Conservation (phyloP, 495 filamentous ascomycete genomes). For the Cudoniella acicularis region DNA sequence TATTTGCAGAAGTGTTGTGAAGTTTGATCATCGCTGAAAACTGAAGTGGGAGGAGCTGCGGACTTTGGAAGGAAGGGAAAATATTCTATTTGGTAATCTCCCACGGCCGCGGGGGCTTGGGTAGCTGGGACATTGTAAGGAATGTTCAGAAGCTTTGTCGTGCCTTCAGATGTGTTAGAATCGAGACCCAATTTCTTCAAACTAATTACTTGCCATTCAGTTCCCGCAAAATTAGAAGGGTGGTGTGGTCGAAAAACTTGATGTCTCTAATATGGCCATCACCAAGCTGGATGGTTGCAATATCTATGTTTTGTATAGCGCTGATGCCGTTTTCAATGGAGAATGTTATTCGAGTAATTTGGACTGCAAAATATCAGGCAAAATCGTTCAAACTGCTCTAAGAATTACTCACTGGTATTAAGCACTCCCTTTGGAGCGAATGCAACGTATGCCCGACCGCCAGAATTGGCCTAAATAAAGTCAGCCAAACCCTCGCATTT, state of each 20-base stretch:
- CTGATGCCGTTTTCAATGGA: slow-evolving; percentile 42
- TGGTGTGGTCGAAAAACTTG: slow-evolving; percentile 42
- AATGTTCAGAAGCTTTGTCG: slow-evolving; percentile 19
- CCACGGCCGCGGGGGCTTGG: slow-evolving; percentile 9
- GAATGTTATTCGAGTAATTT: slow-evolving; percentile 39
- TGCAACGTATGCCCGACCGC: slow-evolving; percentile 34
- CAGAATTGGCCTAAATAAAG: slow-evolving; percentile 26
- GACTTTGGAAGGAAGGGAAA: slow-evolving; percentile 15
- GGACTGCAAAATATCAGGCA: slow-evolving; percentile 34
- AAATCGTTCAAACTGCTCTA: background rate
- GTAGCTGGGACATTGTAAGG: slow-evolving; percentile 8
- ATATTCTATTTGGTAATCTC: slow-evolving; percentile 6
- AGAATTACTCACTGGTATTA: slow-evolving; percentile 3
- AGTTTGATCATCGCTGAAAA: slow-evolving; percentile 18
- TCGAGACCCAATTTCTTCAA: background rate
- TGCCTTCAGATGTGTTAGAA: slow-evolving; percentile 19
- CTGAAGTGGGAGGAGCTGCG: slow-evolving; percentile 19
- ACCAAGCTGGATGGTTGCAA: slow-evolving; percentile 36
- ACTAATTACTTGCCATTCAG: slow-evolving; percentile 28
- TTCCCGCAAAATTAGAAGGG: slow-evolving; percentile 41
- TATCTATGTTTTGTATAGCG: slow-evolving; percentile 23
- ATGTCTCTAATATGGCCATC: slow-evolving; percentile 42
- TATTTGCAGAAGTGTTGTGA: slow-evolving; percentile 7
- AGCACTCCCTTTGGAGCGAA: slow-evolving; percentile 20
- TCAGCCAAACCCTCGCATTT: background rate